Percentiles rank a stretch among this genome's conserved stretches.
Evolutionary conservation across 768 basidiomycete genomes (phyloP).

Genomic region (Clitopilus hobsonii): DNA sequence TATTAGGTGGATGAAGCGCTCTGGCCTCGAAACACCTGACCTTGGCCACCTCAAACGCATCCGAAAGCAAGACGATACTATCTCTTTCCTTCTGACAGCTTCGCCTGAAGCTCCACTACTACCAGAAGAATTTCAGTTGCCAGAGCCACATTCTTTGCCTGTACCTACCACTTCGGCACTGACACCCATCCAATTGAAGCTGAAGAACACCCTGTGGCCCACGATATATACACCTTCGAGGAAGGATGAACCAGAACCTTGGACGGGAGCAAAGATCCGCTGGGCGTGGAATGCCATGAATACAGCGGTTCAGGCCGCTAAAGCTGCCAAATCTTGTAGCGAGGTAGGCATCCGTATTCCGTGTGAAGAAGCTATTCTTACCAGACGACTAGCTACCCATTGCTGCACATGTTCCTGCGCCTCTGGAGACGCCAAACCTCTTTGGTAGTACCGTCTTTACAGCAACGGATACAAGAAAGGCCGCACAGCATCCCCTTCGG

Average conservation of each 20-base stretch:
- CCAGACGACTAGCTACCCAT: slow-evolving; percentile 57
- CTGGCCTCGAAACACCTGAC: slow-evolving; percentile 53
- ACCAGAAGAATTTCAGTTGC: slow-evolving; percentile 43
- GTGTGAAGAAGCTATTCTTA: neutral
- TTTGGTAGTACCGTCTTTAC: slow-evolving; percentile 32
- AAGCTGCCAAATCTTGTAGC: slow-evolving; percentile 36
- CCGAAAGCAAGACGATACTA: slow-evolving; percentile 43
- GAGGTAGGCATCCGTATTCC: slow-evolving; percentile 45
- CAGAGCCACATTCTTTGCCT: slow-evolving; percentile 46
- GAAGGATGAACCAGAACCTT: slow-evolving; percentile 61
- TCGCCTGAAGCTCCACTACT: slow-evolving; percentile 38
- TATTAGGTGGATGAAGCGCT: slow-evolving; percentile 64
- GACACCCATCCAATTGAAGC: slow-evolving; percentile 55
- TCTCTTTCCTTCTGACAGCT: slow-evolving; percentile 52
- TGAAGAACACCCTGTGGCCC: slow-evolving; percentile 84
- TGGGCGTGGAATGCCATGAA: slow-evolving; percentile 78
- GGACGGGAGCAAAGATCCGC: slow-evolving; percentile 58
- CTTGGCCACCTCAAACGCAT: slow-evolving; percentile 77
- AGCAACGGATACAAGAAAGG: slow-evolving; percentile 67
- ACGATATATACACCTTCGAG: slow-evolving; percentile 67
- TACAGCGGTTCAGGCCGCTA: slow-evolving; percentile 45
- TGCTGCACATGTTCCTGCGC: slow-evolving; percentile 62
- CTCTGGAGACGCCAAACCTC: slow-evolving; percentile 28
- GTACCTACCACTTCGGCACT: slow-evolving; percentile 70
- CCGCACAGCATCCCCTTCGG: slow-evolving; percentile 71